phyloP scores from a whole-genome alignment of 2,329 filamentous ascomycete genomes.

The Nigrospora sphaerica region DNA sequence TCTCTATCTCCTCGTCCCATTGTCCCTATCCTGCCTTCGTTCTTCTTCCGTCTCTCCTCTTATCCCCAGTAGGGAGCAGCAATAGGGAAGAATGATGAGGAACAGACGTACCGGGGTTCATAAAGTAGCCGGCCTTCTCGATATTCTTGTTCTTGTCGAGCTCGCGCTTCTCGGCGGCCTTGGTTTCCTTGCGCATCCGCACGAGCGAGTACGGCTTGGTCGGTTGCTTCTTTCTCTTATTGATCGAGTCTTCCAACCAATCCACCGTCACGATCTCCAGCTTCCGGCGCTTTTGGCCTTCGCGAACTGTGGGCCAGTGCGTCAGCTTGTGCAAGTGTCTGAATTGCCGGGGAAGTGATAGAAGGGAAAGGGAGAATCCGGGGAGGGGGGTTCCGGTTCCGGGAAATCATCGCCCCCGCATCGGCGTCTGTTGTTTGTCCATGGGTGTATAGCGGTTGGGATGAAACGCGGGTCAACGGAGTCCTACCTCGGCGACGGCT shows the following conservation, averaged over 20 bases:
- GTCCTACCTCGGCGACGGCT: constrained; percentile 26
- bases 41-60: no score
- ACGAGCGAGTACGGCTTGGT: constrained; percentile 37
- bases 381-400: no score
- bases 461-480: background rate
- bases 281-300: constrained; percentile 27
- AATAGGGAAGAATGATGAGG: background rate
- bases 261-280: constrained; percentile 39
- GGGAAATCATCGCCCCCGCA: no score
- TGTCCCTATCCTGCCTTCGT: no score
- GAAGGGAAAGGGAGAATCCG: no score
- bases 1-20: no score
- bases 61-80: no score
- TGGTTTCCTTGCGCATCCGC: constrained; percentile 22
- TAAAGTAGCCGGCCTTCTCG: constrained; percentile 29
- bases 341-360: no score
- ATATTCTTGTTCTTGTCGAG: constrained; percentile 23
- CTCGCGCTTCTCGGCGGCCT: constrained; percentile 30
- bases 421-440: no score
- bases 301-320: constrained; percentile 21
- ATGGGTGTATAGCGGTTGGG: no score
- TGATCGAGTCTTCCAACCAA: constrained; percentile 45
- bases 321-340: no score
- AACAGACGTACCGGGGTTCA: constrained; percentile 36
- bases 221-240: constrained; percentile 13